A percentile compares a stretch with the other conserved stretches of the same genome.
These are phyloP conservation scores for Perkinsus chesapeaki DNA, from an alignment of 169 alveolate genomes.

Conservation along the genomic window DNA sequence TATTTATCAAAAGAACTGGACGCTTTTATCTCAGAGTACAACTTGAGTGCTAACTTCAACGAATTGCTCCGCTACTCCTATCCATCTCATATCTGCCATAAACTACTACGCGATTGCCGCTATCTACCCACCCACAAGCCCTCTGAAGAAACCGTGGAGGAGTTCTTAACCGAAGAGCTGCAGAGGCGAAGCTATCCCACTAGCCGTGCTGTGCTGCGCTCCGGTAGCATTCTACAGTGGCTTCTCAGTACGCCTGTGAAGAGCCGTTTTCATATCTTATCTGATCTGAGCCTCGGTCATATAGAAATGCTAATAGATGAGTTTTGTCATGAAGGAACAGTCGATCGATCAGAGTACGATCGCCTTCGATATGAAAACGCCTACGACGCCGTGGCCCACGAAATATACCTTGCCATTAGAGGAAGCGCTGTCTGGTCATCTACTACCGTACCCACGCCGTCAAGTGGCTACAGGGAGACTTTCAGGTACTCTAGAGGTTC, in stretches of 20 bases:
- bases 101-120: neutral
- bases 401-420: neutral
- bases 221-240: neutral
- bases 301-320: neutral
- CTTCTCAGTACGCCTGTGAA: neutral
- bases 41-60: neutral
- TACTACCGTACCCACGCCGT: no score
- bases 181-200: neutral
- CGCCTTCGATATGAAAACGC: neutral
- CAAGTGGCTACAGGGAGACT: no score
- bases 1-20: neutral
- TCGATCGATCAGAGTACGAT: neutral
- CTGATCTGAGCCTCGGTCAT: neutral
- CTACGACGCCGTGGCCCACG: neutral
- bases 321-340: neutral
- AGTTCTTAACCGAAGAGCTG: neutral
- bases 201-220: neutral
- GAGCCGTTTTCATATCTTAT: neutral
- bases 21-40: neutral
- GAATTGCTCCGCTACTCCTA: neutral
- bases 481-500: no score
- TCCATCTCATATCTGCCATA: neutral
- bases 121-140: neutral
- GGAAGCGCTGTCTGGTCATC: neutral
- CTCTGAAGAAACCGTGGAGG: neutral